Conservation (phyloP, 2,329 filamentous ascomycete genomes). For the Rachicladosporium sp. region DNA sequence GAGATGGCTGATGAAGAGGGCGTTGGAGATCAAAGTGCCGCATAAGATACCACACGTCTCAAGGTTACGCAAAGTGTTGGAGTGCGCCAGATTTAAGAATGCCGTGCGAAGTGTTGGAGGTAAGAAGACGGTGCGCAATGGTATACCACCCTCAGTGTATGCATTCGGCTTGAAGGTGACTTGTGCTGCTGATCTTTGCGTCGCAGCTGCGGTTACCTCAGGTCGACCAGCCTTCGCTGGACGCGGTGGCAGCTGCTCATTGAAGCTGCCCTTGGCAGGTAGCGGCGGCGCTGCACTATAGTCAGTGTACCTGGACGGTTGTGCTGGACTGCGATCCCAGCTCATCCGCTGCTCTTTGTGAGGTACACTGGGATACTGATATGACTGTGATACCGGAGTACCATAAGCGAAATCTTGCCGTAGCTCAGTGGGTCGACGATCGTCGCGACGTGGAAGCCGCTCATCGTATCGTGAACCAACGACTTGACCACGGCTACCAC, state of each 20-base stretch:
- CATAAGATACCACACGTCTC: conserved; percentile 95
- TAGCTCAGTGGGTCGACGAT: not conserved
- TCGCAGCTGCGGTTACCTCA: not conserved
- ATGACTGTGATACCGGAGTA: conserved; percentile 9
- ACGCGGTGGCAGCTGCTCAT: conserved; percentile 1
- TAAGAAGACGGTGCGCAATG: conserved; percentile 78
- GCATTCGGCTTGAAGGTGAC: conserved; percentile 68
- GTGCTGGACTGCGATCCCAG: conserved; percentile 17
- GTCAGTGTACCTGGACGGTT: too few relatives aligned
- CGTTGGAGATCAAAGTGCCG: conserved; percentile 82
- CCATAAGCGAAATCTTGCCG: not conserved
- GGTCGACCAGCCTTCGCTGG: conserved; percentile 2
- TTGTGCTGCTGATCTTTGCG: conserved; percentile 1
- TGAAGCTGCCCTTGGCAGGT: conserved; percentile 17
- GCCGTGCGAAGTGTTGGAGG: conserved; percentile 59
- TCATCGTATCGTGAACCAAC: too few relatives aligned
- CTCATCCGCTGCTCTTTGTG: conserved; percentile 25
- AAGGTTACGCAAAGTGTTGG: conserved; percentile 69
- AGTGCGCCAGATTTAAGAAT: conserved; percentile 61
- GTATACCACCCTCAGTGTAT: conserved; percentile 78
- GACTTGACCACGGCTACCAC: not conserved
- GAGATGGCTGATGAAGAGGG: conserved; percentile 77
- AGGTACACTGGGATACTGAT: conserved; percentile 35
- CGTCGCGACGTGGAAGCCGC: too few relatives aligned
- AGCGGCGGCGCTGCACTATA: conserved; percentile 9